These are phyloP conservation scores for Emiliania huxleyi DNA, from an alignment of 78 protist genomes.

Conservation along the genomic window DNA sequence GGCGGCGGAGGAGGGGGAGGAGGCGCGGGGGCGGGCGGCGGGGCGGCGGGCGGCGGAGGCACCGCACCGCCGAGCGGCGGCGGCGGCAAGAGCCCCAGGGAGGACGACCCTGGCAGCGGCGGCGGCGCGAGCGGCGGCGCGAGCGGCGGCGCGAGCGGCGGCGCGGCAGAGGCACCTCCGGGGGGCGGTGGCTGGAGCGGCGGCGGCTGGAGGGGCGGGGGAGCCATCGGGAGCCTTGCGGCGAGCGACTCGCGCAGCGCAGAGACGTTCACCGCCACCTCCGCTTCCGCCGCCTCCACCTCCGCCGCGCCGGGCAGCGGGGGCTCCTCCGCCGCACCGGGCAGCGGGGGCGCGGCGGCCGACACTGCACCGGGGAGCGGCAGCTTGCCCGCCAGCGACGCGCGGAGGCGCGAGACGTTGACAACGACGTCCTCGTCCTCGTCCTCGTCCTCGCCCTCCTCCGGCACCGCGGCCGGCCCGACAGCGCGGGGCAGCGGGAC, in stretches of 20 bases:
- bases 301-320: no score
- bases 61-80: background rate
- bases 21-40: background rate
- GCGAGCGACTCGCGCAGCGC: no score
- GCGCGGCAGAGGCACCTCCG: no score
- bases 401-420: background rate
- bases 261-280: no score
- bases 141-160: no score
- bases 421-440: background rate
- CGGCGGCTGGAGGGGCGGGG: no score
- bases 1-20: background rate
- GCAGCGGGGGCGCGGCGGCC: background rate
- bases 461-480: no score
- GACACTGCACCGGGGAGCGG: background rate
- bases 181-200: no score
- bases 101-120: background rate
- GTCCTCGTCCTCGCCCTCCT: background rate
- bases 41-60: background rate
- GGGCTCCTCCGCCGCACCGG: background rate
- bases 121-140: background rate
- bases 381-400: background rate
- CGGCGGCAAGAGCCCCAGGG: background rate
- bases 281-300: no score
- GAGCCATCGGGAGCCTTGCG: no score
- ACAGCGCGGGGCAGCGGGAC: no score